These are phyloP conservation scores for Candida vaughaniae DNA, from an alignment of 805 yeast genomes.

Conservation along the genomic window DNA sequence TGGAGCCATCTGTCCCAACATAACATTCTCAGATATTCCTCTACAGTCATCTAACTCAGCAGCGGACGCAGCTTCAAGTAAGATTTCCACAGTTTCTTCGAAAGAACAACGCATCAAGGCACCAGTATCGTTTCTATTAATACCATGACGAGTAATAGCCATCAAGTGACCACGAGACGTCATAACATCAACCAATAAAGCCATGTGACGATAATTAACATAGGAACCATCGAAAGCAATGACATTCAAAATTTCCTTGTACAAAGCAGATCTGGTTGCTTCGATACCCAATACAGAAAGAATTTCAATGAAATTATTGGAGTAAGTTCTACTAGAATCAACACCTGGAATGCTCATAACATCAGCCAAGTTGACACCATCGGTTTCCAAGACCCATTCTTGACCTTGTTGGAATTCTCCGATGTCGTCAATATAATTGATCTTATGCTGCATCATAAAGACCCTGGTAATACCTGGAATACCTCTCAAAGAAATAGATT, in stretches of 20 bases:
- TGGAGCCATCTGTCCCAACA: conserved; percentile 98
- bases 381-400: conserved; percentile 99
- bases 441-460: conserved; percentile 84
- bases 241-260: conserved; percentile 92
- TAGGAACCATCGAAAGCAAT: conserved; percentile 99
- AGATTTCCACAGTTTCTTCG: conserved; percentile 97
- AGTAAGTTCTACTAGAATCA: conserved; percentile 84
- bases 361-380: conserved; percentile 93
- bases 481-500: conserved; percentile 93
- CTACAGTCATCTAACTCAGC: conserved; percentile 98
- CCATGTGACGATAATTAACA: conserved; percentile 98
- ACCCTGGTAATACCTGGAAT: conserved; percentile 90
- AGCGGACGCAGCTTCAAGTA: conserved; percentile 96
- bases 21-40: conserved; percentile 97
- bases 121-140: conserved; percentile 97
- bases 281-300: conserved; percentile 96
- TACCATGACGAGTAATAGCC: conserved; percentile 99
- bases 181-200: conserved; percentile 96
- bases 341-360: conserved; percentile 96
- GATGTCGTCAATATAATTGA: conserved; percentile 65
- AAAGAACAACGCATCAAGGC: conserved; percentile 99
- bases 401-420: conserved; percentile 89
- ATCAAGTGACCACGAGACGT: conserved; percentile 96
- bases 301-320: conserved; percentile 95
- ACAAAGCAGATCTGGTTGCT: conserved; percentile 93